A percentile compares a stretch with the other conserved stretches of the same genome.
Evolutionary conservation across 371 early-diverging fungal species (phyloP).

Genomic region (Apophysomyces variabilis): DNA sequence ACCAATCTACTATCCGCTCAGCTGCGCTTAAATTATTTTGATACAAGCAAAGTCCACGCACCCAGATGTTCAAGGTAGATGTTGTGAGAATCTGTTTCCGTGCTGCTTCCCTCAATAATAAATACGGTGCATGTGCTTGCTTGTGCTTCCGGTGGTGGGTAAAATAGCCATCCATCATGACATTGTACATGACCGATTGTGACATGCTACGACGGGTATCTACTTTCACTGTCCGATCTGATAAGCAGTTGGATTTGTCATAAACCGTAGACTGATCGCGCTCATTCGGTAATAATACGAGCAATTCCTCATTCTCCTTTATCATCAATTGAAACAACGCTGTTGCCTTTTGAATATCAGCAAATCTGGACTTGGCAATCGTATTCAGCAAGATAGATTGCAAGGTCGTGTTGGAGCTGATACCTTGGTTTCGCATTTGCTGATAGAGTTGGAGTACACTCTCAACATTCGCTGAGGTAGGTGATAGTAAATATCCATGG

Average conservation of each 20-base stretch:
- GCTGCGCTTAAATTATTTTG: constrained; percentile 38
- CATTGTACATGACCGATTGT: constrained; percentile 37
- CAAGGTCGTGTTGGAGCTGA: constrained; percentile 28
- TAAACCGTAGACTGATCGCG: not conserved
- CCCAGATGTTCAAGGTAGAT: constrained; percentile 45
- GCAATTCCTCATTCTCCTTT: constrained; percentile 13
- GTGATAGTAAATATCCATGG: constrained; percentile 33
- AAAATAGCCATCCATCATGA: constrained; percentile 53
- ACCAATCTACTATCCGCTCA: constrained; percentile 28
- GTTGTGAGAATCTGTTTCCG: constrained; percentile 26
- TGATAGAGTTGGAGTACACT: constrained; percentile 27
- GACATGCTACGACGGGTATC: constrained; percentile 14
- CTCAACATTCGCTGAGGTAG: constrained; percentile 16
- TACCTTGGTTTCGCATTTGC: constrained; percentile 22
- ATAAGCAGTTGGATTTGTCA: not conserved
- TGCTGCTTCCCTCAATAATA: constrained; percentile 31
- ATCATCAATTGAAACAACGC: constrained; percentile 30
- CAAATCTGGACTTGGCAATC: constrained; percentile 22
- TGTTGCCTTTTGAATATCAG: constrained; percentile 12
- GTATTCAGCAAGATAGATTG: constrained; percentile 39
- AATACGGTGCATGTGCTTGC: constrained; percentile 18
- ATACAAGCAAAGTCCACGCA: constrained; percentile 41
- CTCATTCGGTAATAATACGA: not conserved
- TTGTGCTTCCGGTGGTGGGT: constrained; percentile 30
- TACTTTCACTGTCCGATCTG: not conserved